Base-by-base conservation (phyloP, 208 protist species). In the Crithidia mellificae region DNA sequence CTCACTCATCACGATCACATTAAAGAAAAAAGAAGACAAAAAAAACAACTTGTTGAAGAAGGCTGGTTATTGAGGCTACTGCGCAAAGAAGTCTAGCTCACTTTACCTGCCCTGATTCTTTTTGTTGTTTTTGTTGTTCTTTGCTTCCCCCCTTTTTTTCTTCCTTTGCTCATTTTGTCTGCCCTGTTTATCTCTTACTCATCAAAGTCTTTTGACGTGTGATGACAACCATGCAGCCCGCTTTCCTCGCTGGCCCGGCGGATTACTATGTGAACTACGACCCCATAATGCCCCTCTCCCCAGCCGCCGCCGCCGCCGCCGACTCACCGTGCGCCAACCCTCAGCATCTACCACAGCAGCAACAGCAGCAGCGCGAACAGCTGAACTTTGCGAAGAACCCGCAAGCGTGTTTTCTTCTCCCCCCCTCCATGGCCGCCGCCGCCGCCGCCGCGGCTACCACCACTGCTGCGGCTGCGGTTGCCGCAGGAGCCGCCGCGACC, bases 321-420 rank as follows among this genome's bases (percentile, higher is more conserved):
- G n/a, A n/a, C n/a, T n/a, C n/a, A n/a, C n/a, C n/a, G n/a, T n/a
- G 20, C 4, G 41, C 22, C 22, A 51, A 3, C 41, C 41, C 20
- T 19, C n/a, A 24, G 12, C 22, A 63, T 4, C 6, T 4, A 47
- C 36, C 25, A 19, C 38, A 47, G 38, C 54, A 44, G 24, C 38
- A 61, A 38, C 54, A 61, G 19, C 54, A 61, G n/a, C 32, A 61
- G 12, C n/a, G n/a, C n/a, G n/a, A n/a, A n/a, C n/a, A n/a, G n/a
- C n/a, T n/a, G n/a, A n/a, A n/a, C n/a, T 12, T 8, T 5, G n/a
- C 52, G 7, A 57, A 57, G 22, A 7, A 12, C 6, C 25, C 8
- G 41, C 22, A 36, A 8, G 6, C 27, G 1, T 36, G 50, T 12
- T 30, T 54, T 19, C 27, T 54, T 29, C 20, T 51, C 4, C 7